These are phyloP conservation scores for Perkinsus marinus DNA, from an alignment of 169 alveolate genomes.

Conservation along the genomic window DNA sequence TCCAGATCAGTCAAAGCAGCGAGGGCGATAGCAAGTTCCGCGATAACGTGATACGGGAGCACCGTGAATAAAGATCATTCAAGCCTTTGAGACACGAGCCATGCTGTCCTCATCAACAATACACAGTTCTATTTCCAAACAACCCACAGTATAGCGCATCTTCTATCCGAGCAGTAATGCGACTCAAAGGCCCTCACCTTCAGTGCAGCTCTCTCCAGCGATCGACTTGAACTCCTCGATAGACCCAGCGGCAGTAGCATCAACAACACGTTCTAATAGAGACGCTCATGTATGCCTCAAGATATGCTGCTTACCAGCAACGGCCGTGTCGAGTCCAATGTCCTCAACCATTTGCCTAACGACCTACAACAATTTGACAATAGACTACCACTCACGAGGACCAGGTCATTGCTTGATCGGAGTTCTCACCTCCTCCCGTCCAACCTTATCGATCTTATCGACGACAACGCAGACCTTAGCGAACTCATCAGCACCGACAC, in stretches of 20 bases:
- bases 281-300: no score
- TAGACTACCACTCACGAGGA: no score
- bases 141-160: no score
- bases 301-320: neutral
- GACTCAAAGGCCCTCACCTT: neutral
- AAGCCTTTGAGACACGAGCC: no score
- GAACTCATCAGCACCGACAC: conserved; percentile 1
- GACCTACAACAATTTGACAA: neutral
- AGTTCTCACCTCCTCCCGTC: neutral
- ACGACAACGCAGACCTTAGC: conserved; percentile 2
- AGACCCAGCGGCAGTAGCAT: neutral
- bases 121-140: no score
- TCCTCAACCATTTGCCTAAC: neutral
- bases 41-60: no score
- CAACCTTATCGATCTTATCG: conserved; percentile 10
- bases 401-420: no score
- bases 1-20: no score
- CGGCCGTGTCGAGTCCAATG: neutral
- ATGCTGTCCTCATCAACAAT: no score
- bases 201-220: neutral
- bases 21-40: no score
- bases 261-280: neutral
- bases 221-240: conserved; percentile 2
- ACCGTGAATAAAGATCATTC: no score
- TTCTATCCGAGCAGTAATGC: neutral